Conservation (phyloP, 805 yeast species). For the Tetrapisispora phaffii region DNA sequence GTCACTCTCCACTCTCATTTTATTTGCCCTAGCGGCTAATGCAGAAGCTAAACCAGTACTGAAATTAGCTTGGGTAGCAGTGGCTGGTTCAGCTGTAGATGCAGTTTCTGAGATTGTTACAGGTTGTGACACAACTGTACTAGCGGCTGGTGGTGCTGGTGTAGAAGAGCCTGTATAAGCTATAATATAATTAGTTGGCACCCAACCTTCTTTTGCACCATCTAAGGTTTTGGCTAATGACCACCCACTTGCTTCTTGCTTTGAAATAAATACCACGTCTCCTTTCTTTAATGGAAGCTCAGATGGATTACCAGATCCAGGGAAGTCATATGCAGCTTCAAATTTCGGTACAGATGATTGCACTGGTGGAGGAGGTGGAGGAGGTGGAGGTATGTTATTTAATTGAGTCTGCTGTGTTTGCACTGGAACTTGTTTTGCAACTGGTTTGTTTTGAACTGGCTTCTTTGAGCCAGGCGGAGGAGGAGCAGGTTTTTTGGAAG, state of each 20-base stretch:
- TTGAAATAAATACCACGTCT: slow-evolving; percentile 60
- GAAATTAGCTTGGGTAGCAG: slow-evolving; percentile 29
- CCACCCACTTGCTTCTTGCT: slow-evolving; percentile 85
- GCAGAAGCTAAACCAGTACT: slow-evolving; percentile 90
- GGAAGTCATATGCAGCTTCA: slow-evolving; percentile 80
- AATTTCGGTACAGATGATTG: slow-evolving; percentile 65
- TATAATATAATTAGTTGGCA: slow-evolving; percentile 84
- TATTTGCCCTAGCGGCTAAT: slow-evolving; percentile 65
- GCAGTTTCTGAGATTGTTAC: not conserved
- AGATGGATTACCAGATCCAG: slow-evolving; percentile 75
- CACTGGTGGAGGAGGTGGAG: slow-evolving; percentile 57
- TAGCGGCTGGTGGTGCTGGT: too few relatives aligned
- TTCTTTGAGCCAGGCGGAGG: slow-evolving; percentile 26
- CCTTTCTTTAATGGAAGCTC: slow-evolving; percentile 72
- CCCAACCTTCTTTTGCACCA: slow-evolving; percentile 87
- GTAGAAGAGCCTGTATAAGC: slow-evolving; percentile 35
- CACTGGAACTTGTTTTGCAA: slow-evolving; percentile 29
- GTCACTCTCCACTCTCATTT: slow-evolving; percentile 48
- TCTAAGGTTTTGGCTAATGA: slow-evolving; percentile 74
- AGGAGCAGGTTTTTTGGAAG: slow-evolving; percentile 29
- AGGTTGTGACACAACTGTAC: too few relatives aligned
- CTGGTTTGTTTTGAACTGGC: slow-evolving; percentile 23
- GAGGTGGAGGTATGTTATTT: slow-evolving; percentile 45
- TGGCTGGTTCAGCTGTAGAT: slow-evolving; percentile 4
- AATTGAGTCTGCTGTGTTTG: slow-evolving; percentile 10